phyloP scores from a whole-genome alignment of 1,284 basidiomycete genomes.

The Cutaneotrichosporon spelunceum region DNA sequence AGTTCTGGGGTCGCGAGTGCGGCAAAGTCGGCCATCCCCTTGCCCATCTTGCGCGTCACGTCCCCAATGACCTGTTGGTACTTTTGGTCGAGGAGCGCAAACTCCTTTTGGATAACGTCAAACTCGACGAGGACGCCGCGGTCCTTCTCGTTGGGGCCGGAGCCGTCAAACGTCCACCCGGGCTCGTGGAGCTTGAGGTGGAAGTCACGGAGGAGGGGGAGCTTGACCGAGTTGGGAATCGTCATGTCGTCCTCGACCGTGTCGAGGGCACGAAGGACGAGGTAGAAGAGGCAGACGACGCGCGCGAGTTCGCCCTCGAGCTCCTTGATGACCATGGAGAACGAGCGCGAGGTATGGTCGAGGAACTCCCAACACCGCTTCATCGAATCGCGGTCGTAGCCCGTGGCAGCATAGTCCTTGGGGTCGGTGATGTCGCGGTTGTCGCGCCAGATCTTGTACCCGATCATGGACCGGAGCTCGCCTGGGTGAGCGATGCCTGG shows the following conservation, averaged over 20 bases:
- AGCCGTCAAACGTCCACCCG: conserved; percentile 83
- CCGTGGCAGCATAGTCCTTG: conserved; percentile 67
- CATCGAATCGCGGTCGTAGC: conserved; percentile 82
- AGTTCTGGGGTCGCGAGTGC: conserved; percentile 71
- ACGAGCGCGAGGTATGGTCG: conserved; percentile 84
- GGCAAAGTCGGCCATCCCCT: conserved; percentile 93
- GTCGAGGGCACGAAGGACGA: conserved; percentile 88
- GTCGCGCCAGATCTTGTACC: conserved; percentile 76
- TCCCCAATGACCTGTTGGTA: conserved; percentile 80
- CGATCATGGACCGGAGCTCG: conserved; percentile 72
- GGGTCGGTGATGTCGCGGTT: conserved; percentile 72
- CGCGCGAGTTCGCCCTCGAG: conserved; percentile 91
- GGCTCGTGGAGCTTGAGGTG: conserved; percentile 75
- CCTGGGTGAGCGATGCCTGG: conserved; percentile 52
- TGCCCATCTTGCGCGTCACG: conserved; percentile 80
- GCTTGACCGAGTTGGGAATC: conserved; percentile 78
- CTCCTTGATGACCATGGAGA: conserved; percentile 93
- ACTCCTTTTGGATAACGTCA: conserved; percentile 76
- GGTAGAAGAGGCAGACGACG: conserved; percentile 91
- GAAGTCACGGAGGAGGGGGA: conserved; percentile 79
- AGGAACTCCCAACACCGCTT: conserved; percentile 85
- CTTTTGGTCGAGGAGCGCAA: conserved; percentile 65
- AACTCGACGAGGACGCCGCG: conserved; percentile 83
- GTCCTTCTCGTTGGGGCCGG: conserved; percentile 87
- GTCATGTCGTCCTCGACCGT: conserved; percentile 99